phyloP scores from a whole-genome alignment of 352 stramenopile genomes.

The Globisporangium cystogenes region DNA sequence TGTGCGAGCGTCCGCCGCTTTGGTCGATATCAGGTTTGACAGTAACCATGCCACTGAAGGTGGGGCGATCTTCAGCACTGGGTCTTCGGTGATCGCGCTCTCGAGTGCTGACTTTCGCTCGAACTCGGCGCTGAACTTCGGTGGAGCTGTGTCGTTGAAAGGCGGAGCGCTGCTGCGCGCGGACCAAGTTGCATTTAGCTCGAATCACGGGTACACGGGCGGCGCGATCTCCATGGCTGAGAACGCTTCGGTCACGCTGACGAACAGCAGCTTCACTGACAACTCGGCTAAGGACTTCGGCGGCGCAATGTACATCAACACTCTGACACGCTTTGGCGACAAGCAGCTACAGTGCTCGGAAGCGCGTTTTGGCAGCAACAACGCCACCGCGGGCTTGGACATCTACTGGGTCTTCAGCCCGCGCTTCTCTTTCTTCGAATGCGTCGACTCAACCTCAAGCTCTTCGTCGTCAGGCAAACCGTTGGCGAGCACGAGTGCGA shows the following conservation, averaged over 20 bases:
- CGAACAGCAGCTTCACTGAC: constrained; percentile 18
- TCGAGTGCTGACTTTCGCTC: neutral
- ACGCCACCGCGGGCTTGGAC: constrained; percentile 30
- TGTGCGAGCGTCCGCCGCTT: constrained; percentile 25
- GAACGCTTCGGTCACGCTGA: constrained; percentile 25
- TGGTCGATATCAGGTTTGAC: constrained; percentile 25
- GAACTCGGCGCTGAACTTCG: constrained; percentile 41
- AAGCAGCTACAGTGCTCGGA: constrained; percentile 9
- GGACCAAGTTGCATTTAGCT: constrained; percentile 11
- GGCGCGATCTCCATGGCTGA: constrained; percentile 36
- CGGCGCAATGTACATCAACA: constrained; percentile 48
- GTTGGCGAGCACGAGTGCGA: constrained; percentile 33
- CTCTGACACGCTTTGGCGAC: constrained; percentile 8
- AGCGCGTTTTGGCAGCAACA: constrained; percentile 27
- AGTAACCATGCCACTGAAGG: constrained; percentile 40
- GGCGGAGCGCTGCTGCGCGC: constrained; percentile 20
- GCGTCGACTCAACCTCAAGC: constrained; percentile 19
- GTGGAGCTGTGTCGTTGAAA: constrained; percentile 29
- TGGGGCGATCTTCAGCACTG: constrained; percentile 37
- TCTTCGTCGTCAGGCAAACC: neutral
- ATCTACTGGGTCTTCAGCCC: constrained; percentile 59
- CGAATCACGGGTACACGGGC: constrained; percentile 43
- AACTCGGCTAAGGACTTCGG: constrained; percentile 51
- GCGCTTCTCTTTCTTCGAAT: constrained; percentile 31
- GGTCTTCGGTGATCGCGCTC: constrained; percentile 25